Evolutionary conservation across 2,329 filamentous ascomycete genomes (phyloP).

Genomic region (Epichloe typhina): DNA sequence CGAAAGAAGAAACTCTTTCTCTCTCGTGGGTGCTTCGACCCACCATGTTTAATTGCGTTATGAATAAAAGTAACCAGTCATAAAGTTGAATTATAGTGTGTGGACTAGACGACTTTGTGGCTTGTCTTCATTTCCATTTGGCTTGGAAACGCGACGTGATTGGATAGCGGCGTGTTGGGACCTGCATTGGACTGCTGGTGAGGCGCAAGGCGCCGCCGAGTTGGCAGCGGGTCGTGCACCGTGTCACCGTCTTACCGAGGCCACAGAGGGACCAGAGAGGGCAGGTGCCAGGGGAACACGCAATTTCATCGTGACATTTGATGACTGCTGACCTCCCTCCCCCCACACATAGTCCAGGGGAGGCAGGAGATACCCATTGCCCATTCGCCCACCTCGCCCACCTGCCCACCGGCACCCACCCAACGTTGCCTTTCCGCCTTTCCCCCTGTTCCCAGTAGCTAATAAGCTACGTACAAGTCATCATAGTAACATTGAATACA

Average conservation of each 20-base stretch:
- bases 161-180: slow-evolving; percentile 8
- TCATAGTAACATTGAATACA: background rate
- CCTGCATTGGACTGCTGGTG: slow-evolving; percentile 2
- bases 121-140: slow-evolving; percentile 5
- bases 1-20: too few relatives aligned
- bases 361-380: background rate
- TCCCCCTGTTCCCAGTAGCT: too few relatives aligned
- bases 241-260: background rate
- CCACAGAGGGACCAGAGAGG: too few relatives aligned
- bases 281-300: background rate
- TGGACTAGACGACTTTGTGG: background rate
- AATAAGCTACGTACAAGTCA: background rate
- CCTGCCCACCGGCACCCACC: too few relatives aligned
- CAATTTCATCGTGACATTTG: background rate
- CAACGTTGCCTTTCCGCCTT: background rate
- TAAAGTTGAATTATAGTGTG: too few relatives aligned
- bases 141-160: slow-evolving; percentile 1
- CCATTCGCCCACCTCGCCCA: background rate
- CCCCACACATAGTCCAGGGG: too few relatives aligned
- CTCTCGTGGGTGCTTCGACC: too few relatives aligned
- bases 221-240: background rate
- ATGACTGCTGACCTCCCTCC: too few relatives aligned
- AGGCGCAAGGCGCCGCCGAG: background rate
- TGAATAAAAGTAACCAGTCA: too few relatives aligned
- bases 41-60: too few relatives aligned